These are phyloP conservation scores for Aciculoconidium aculeatum DNA, from an alignment of 805 yeast genomes.

Conservation along the genomic window DNA sequence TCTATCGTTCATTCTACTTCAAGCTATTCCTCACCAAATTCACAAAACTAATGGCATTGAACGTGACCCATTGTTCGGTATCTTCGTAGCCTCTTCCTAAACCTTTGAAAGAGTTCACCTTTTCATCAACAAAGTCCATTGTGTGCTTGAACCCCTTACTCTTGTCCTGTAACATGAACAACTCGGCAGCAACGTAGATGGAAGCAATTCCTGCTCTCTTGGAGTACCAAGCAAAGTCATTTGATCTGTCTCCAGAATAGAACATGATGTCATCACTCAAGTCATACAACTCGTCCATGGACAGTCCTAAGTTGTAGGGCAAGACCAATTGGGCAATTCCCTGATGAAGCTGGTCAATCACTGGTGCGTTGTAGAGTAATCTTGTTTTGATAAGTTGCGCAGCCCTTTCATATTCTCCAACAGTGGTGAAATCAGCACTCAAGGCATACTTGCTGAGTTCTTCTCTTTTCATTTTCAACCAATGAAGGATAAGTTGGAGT, in stretches of 20 bases:
- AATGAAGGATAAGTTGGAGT: conserved; percentile 49
- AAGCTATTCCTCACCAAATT: conserved; percentile 69
- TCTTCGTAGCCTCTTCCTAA: conserved; percentile 58
- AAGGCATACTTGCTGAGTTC: conserved; percentile 22
- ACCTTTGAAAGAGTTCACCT: conserved; percentile 46
- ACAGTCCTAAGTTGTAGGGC: conserved; percentile 54
- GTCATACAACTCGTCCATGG: conserved; percentile 64
- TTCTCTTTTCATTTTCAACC: conserved; percentile 41
- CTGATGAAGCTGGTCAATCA: conserved; percentile 36
- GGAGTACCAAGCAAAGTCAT: conserved; percentile 91
- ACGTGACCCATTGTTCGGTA: conserved; percentile 71
- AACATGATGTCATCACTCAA: conserved; percentile 80
- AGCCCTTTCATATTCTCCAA: conserved; percentile 37
- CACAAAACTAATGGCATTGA: conserved; percentile 55
- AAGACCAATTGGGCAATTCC: conserved; percentile 58
- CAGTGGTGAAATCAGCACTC: conserved; percentile 20
- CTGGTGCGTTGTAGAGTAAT: conserved; percentile 45
- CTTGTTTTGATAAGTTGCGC: conserved; percentile 44
- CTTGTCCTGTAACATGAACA: conserved; percentile 73
- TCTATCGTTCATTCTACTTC: no score
- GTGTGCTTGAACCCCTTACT: conserved; percentile 55
- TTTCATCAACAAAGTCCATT: conserved; percentile 53
- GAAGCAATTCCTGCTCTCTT: conserved; percentile 68
- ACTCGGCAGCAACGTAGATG: conserved; percentile 68
- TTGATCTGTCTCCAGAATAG: conserved; percentile 71